A percentile compares a stretch with the other conserved stretches of the same genome.
phyloP scores from a whole-genome alignment of 305 asterid species.

The Fraxinus albicans region DNA sequence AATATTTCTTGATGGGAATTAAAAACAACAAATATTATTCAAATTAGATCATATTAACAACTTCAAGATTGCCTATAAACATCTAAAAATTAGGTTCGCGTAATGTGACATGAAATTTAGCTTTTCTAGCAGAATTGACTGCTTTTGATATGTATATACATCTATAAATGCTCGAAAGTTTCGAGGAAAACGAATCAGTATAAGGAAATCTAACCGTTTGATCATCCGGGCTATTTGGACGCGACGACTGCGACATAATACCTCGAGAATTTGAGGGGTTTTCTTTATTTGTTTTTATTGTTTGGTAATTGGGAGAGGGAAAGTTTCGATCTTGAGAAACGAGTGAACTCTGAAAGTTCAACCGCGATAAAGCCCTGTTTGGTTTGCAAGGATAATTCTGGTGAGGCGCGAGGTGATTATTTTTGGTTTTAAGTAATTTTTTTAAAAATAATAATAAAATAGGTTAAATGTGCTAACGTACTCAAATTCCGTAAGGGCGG shows the following conservation, averaged over 20 bases:
- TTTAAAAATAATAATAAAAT: neutral
- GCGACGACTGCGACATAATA: constrained; percentile 53
- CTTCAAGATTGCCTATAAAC: neutral
- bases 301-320: neutral
- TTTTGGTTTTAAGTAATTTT: neutral
- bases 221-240: constrained; percentile 44
- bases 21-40: neutral
- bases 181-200: neutral
- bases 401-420: neutral
- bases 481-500: neutral
- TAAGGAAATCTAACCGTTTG: constrained; percentile 32
- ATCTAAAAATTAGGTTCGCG: neutral
- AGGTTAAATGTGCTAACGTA: neutral
- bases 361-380: neutral
- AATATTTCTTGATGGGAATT: neutral
- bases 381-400: neutral
- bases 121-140: neutral
- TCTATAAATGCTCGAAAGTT: neutral
- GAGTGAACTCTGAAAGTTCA: neutral
- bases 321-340: neutral
- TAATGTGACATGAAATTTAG: neutral
- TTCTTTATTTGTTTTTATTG: neutral
- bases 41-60: neutral
- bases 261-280: constrained; percentile 4
- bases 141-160: neutral